phyloP scores from a whole-genome alignment of 768 basidiomycete species.

The Cubamyces lactineus region DNA sequence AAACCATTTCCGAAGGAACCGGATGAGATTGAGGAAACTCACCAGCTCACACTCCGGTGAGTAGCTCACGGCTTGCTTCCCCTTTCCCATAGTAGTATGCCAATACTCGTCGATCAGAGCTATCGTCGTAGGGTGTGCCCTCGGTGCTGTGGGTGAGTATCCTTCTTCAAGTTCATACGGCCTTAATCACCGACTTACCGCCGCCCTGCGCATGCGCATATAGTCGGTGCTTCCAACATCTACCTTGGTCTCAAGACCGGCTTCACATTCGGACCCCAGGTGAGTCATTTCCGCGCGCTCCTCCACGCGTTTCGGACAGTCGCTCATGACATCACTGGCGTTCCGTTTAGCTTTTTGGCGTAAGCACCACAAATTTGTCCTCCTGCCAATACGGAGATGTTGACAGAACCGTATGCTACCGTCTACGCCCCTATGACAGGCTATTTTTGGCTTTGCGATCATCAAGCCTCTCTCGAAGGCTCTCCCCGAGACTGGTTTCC shows the following conservation, averaged over 20 bases:
- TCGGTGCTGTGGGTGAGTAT: conserved; percentile 26
- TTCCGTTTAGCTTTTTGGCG: too few species aligned
- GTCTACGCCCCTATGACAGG: too few species aligned
- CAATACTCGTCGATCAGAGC: conserved; percentile 30
- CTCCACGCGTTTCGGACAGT: background rate
- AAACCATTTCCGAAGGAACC: conserved; percentile 59
- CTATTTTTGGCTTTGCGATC: too few species aligned
- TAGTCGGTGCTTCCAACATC: conserved; percentile 62
- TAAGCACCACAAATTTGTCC: too few species aligned
- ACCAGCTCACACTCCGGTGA: too few species aligned
- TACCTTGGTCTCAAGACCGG: conserved; percentile 73
- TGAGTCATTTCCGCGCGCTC: conserved; percentile 2
- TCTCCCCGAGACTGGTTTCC: too few species aligned
- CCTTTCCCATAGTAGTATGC: too few species aligned
- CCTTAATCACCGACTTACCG: conserved; percentile 42
- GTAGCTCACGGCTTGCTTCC: too few species aligned
- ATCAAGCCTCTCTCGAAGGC: too few species aligned
- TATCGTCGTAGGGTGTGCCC: conserved; percentile 21
- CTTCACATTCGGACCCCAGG: conserved; percentile 64
- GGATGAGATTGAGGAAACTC: conserved; percentile 45
- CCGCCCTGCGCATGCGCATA: conserved; percentile 42
- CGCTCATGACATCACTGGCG: too few species aligned
- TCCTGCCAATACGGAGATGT: too few species aligned
- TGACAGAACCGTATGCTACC: too few species aligned
- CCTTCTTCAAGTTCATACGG: background rate